Evolutionary conservation across 805 yeast genomes (phyloP), one percentile per base, ranked within the genome.

Genomic region (Maudiozyma saulgeensis): DNA sequence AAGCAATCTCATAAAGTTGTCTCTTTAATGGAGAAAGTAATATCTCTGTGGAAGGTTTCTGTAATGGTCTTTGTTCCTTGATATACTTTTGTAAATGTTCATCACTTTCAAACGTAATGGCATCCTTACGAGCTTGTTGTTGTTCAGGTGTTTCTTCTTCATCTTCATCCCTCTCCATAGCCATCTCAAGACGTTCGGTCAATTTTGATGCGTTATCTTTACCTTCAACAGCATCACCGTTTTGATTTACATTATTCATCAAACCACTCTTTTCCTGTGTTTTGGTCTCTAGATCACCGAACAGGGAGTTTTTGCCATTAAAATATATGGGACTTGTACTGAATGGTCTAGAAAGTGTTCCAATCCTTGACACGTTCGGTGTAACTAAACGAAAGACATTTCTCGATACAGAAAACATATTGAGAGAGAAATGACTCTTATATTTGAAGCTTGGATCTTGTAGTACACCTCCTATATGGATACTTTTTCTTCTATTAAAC

Each of bases 21-120:
- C 74, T 75, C 64, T 88, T 89, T 52, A 88, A 70, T 11, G 96
- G 91, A 5, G 88, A 74, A 15, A 89, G 64, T 15, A 79, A 67
- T 35, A 69, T 66, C 48, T 79, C 78, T 43, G 79, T 76, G 9
- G 86, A 81, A 16, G 77, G 66, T 50, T 73, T 69, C 60, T 87
- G 56, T 1, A 56, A 54, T 18, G 52, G 57, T 34, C 60, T 74
- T 53, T 63, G 56, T 38, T 81, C 79, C 37, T 78, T 72, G 45
- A 76, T 63, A 58, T 67, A 79, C 50, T 76, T 75, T 57, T 80
- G 82, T 56, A 78, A 56, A 44, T 53, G 53, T 26, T 43, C 56
- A 56, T 71, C 74, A 47, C 64, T 68, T 4, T 60, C 56, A 4
- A 65, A 44, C 2, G 70, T 68, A 26, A 70, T 56, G n/a, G 58